Conservation (phyloP, 345 rosid species). For the Eucalyptus pauciflora region DNA sequence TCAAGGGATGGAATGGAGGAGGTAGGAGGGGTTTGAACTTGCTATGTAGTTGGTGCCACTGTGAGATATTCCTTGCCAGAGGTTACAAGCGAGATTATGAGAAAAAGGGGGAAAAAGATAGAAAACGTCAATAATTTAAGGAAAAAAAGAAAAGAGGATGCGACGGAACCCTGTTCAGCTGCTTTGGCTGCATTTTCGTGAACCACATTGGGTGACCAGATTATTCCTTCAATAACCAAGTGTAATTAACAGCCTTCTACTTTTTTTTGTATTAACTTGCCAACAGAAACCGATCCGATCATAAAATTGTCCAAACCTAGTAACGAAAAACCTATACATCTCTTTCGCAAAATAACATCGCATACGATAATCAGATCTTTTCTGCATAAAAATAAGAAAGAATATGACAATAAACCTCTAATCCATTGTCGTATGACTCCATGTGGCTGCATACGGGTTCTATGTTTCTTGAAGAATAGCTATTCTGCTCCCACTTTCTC, state of each 20-base stretch:
- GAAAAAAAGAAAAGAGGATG: neutral
- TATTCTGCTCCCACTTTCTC: neutral
- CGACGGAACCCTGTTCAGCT: neutral
- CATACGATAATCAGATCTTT: too few relatives aligned
- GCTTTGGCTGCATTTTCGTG: neutral
- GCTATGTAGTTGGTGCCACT: neutral
- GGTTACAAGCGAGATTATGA: neutral
- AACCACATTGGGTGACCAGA: neutral
- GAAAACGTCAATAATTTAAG: neutral
- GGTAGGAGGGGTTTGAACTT: neutral
- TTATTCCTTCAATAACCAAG: neutral
- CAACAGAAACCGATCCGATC: too few relatives aligned
- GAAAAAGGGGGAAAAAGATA: neutral
- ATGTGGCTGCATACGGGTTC: neutral
- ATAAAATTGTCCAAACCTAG: too few relatives aligned
- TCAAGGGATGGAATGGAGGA: neutral
- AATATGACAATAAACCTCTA: neutral
- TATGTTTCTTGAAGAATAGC: neutral
- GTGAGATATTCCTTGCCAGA: neutral
- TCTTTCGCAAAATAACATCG: too few relatives aligned
- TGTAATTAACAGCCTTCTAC: neutral
- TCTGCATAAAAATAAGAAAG: neutral
- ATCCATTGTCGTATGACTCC: neutral
- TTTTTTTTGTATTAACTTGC: neutral
- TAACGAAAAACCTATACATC: neutral